Evolutionary conservation across 2,329 filamentous ascomycete genomes (phyloP).

Genomic region (Venturia aucupariae): DNA sequence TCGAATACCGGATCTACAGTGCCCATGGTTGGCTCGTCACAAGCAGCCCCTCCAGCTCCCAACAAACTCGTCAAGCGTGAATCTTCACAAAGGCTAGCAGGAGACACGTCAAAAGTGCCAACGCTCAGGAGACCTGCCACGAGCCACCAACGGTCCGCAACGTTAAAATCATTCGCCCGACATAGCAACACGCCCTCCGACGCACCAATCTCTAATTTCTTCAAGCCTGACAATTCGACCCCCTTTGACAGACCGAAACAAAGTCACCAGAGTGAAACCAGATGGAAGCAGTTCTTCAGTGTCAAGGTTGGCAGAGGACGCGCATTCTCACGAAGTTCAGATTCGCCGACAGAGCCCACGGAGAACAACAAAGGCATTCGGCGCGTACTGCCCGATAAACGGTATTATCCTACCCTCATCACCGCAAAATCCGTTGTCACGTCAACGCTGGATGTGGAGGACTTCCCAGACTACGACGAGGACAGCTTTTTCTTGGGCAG

Average conservation of each 20-base stretch:
- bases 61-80: constrained; percentile 74
- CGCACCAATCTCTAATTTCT: neutral
- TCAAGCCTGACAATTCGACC: neutral
- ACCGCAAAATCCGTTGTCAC: constrained; percentile 33
- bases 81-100: constrained; percentile 44
- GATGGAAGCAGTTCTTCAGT: constrained; percentile 30
- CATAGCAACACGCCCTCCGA: neutral
- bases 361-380: constrained; percentile 28
- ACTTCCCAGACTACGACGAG: constrained; percentile 28
- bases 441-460: constrained; percentile 27
- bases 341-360: constrained; percentile 24
- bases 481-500: constrained; percentile 32
- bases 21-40: constrained; percentile 46
- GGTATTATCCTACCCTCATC: constrained; percentile 39
- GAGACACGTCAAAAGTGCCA: constrained; percentile 45
- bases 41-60: constrained; percentile 40
- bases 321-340: constrained; percentile 31
- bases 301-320: constrained; percentile 24
- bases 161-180: neutral
- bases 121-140: constrained; percentile 65
- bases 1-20: constrained; percentile 47
- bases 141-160: constrained; percentile 67
- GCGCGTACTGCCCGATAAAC: constrained; percentile 35
- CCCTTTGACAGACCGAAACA: neutral
- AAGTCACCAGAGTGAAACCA: constrained; percentile 18